Evolutionary conservation across 2,329 filamentous ascomycete genomes (phyloP).

Genomic region (Fusarium praegraminearum): DNA sequence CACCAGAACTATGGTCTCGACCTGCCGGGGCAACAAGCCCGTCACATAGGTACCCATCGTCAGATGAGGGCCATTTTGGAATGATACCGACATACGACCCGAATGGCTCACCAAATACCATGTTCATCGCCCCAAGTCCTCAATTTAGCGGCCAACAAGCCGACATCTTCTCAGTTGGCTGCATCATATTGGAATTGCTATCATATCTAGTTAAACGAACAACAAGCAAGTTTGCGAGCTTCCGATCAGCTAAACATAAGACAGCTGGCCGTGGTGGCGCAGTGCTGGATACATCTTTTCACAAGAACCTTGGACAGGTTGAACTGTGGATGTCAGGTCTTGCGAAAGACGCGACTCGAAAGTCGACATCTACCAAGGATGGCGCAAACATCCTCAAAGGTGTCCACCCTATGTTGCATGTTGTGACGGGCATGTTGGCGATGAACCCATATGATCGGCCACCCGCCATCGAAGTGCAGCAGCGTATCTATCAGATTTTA

Average conservation of each 20-base stretch:
- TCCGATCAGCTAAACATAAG: slow-evolving; percentile 75
- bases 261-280: slow-evolving; percentile 68
- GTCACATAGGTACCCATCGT: slow-evolving; percentile 53
- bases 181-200: slow-evolving; percentile 78
- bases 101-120: slow-evolving; percentile 48
- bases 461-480: slow-evolving; percentile 63
- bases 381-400: slow-evolving; percentile 63
- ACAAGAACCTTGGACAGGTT: slow-evolving; percentile 76
- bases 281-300: slow-evolving; percentile 77
- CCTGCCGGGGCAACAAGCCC: slow-evolving; percentile 53
- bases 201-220: slow-evolving; percentile 77
- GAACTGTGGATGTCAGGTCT: slow-evolving; percentile 74
- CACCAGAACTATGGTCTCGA: slow-evolving; percentile 73
- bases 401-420: slow-evolving; percentile 63
- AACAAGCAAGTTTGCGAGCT: slow-evolving; percentile 72
- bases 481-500: slow-evolving; percentile 65
- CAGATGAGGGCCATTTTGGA: slow-evolving; percentile 52
- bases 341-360: slow-evolving; percentile 68
- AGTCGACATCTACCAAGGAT: slow-evolving; percentile 52
- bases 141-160: slow-evolving; percentile 67
- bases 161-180: slow-evolving; percentile 80
- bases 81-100: slow-evolving; percentile 52
- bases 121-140: slow-evolving; percentile 55
- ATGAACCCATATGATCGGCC: slow-evolving; percentile 65
- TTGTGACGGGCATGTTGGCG: slow-evolving; percentile 67